Evolutionary conservation across 768 basidiomycete genomes (phyloP).

Genomic region (Suillus paluster): DNA sequence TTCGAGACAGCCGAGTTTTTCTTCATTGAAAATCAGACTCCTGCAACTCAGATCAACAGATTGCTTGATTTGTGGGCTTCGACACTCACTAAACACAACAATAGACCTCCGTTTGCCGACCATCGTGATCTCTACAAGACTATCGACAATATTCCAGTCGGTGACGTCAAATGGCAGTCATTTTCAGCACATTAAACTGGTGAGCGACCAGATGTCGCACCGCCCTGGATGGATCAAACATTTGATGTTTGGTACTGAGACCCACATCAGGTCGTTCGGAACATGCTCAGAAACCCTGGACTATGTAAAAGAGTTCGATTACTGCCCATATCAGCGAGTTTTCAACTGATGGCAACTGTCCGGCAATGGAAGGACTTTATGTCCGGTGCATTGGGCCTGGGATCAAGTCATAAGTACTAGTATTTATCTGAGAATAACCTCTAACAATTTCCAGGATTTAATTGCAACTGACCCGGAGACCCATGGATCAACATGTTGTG

Average conservation of each 20-base stretch:
- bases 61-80: slow-evolving; percentile 23
- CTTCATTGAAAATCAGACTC: slow-evolving; percentile 22
- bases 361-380: no score
- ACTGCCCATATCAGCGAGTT: no score
- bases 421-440: slow-evolving; percentile 13
- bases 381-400: no score
- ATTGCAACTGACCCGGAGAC: slow-evolving; percentile 23
- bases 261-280: no score
- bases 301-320: no score
- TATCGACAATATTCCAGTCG: slow-evolving; percentile 28
- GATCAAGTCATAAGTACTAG: slow-evolving; percentile 5
- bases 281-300: no score
- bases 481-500: slow-evolving; percentile 21
- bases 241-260: neutral
- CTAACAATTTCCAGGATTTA: slow-evolving; percentile 22
- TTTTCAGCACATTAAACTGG: slow-evolving; percentile 21
- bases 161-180: slow-evolving; percentile 33
- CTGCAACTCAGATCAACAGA: slow-evolving; percentile 19
- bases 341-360: no score
- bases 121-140: slow-evolving; percentile 23
- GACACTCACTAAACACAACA: slow-evolving; percentile 12
- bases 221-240: slow-evolving; percentile 24
- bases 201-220: slow-evolving; percentile 12
- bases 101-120: slow-evolving; percentile 27
- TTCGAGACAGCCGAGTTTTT: slow-evolving; percentile 28